A percentile compares a stretch with the other conserved stretches of the same genome.
phyloP scores from a whole-genome alignment of 208 protist genomes.

The Acanthamoeba polyphaga region DNA sequence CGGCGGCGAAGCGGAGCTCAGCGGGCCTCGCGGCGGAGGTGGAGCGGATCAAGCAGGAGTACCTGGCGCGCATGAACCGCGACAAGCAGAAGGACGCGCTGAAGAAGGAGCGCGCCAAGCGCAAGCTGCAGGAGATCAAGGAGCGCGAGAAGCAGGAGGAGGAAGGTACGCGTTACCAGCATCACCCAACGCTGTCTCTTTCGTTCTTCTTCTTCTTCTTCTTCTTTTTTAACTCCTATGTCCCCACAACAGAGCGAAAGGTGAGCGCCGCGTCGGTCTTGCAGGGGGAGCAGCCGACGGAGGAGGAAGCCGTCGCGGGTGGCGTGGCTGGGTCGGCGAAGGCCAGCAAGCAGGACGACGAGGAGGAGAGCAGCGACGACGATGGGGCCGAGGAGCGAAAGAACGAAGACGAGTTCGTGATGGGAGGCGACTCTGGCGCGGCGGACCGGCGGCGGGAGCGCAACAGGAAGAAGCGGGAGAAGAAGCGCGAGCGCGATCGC shows the following conservation, averaged over 20 bases:
- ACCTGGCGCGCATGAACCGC: conserved; percentile 1
- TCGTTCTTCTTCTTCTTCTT: too few relatives aligned
- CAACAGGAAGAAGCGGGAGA: conserved; percentile 48
- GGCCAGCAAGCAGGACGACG: not conserved
- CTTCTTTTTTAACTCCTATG: not conserved
- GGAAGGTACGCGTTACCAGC: not conserved
- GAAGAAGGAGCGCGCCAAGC: conserved; percentile 38
- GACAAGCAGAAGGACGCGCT: conserved; percentile 2
- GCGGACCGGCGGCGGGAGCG: conserved; percentile 6
- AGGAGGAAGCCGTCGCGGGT: not conserved
- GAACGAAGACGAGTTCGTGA: conserved; percentile 23
- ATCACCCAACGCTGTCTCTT: not conserved
- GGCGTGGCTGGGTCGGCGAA: not conserved
- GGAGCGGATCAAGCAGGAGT: conserved; percentile 64
- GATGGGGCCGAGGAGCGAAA: not conserved
- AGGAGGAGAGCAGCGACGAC: not conserved
- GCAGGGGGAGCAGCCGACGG: not conserved
- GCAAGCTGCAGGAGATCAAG: conserved; percentile 46
- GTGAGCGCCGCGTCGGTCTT: not conserved
- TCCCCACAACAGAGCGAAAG: conserved; percentile 1
- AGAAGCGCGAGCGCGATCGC: conserved; percentile 11
- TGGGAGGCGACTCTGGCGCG: not conserved
- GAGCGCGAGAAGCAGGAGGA: conserved; percentile 32
- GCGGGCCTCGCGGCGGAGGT: conserved; percentile 21
- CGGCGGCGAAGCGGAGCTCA: not conserved